phyloP scores from a whole-genome alignment of 2,329 filamentous ascomycete species.

The Geosmithia morbida region DNA sequence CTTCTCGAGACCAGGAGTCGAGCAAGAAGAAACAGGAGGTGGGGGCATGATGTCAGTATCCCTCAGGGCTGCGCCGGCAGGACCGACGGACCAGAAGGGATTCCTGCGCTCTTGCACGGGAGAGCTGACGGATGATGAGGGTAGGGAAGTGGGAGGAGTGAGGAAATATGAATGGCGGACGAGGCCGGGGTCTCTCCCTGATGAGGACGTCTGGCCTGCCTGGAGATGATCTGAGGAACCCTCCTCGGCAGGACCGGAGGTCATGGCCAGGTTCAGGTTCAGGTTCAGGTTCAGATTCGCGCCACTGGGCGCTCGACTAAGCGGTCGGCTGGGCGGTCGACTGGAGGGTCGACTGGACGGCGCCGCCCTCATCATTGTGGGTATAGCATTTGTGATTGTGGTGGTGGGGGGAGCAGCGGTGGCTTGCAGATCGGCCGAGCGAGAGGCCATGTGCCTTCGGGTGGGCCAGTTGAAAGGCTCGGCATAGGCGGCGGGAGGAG shows the following conservation, averaged over 20 bases:
- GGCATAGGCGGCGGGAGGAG: not conserved
- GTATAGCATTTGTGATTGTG: not conserved
- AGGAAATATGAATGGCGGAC: slow-evolving; percentile 30
- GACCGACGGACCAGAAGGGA: not conserved
- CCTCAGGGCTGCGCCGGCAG: not conserved
- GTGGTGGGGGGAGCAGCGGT: not conserved
- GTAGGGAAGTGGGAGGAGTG: slow-evolving; percentile 40
- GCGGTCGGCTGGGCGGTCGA: slow-evolving; percentile 10
- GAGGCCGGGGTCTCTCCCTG: slow-evolving; percentile 10
- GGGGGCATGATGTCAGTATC: not conserved
- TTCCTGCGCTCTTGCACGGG: not conserved
- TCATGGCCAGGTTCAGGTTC: not conserved
- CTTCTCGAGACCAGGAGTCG: not conserved
- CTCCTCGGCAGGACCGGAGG: not conserved
- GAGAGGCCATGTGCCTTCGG: not conserved
- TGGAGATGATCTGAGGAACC: not conserved
- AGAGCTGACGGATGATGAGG: slow-evolving; percentile 20
- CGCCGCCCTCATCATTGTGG: not conserved
- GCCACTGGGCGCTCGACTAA: slow-evolving; percentile 12
- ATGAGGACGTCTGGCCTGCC: not conserved
- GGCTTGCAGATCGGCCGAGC: not conserved
- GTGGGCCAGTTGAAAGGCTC: not conserved
- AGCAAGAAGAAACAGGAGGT: not conserved
- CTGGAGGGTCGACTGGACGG: too few relatives aligned
- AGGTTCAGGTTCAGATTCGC: too few relatives aligned